These are phyloP conservation scores for Boletus vermiculosoides DNA, from an alignment of 768 basidiomycete genomes.

Conservation along the genomic window DNA sequence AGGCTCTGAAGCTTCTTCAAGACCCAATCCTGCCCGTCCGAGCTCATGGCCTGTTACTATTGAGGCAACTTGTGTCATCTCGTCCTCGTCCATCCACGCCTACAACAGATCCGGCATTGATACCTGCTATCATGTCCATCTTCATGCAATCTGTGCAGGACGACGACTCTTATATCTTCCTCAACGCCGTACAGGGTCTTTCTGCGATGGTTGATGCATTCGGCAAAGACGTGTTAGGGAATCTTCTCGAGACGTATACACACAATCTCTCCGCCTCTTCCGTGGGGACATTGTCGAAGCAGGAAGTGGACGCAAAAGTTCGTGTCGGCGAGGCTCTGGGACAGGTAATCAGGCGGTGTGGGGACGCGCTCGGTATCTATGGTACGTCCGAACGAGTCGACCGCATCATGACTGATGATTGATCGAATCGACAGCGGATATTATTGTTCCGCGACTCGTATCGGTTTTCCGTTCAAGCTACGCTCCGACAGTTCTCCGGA, in stretches of 20 bases:
- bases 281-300: constrained; percentile 41
- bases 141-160: constrained; percentile 85
- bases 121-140: constrained; percentile 82
- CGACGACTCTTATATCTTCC: constrained; percentile 92
- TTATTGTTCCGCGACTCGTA: constrained; percentile 72
- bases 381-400: constrained; percentile 43
- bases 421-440: constrained; percentile 48
- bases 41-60: constrained; percentile 83
- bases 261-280: constrained; percentile 46
- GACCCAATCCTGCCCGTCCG: constrained; percentile 93
- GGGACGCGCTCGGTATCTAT: constrained; percentile 63
- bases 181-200: constrained; percentile 90
- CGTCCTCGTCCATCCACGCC: constrained; percentile 15
- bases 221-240: constrained; percentile 60
- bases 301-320: constrained; percentile 71
- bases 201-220: constrained; percentile 79
- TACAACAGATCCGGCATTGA: constrained; percentile 56
- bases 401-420: not conserved
- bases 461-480: constrained; percentile 54
- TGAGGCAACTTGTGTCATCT: constrained; percentile 69
- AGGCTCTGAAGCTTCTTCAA: constrained; percentile 82
- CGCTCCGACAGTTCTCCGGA: constrained; percentile 71
- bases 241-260: constrained; percentile 66
- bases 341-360: constrained; percentile 71
- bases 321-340: constrained; percentile 85